A percentile compares a stretch with the other conserved stretches of the same genome.
Conservation (phyloP, 169 alveolate species). For the Plasmodium fragile region DNA sequence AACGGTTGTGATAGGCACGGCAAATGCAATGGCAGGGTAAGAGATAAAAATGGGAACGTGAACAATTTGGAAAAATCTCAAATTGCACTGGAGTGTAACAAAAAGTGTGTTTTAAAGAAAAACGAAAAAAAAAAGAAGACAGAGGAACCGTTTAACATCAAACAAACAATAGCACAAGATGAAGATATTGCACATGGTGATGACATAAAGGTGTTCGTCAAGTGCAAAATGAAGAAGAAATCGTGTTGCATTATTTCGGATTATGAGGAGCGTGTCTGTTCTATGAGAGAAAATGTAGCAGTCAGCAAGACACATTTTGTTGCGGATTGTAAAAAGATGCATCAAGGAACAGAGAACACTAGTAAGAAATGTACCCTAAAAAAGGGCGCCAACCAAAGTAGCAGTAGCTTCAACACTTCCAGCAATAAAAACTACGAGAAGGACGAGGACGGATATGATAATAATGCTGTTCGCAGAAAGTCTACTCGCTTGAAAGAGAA, state of each 20-base stretch:
- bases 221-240: conserved; percentile 14
- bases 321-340: background rate
- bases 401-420: background rate
- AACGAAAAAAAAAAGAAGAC: conserved; percentile 1
- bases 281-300: background rate
- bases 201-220: background rate
- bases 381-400: background rate
- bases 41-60: background rate
- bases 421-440: background rate
- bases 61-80: background rate
- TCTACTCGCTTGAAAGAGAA: background rate
- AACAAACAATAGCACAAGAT: background rate
- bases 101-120: background rate
- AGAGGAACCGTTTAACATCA: background rate
- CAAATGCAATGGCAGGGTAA: background rate
- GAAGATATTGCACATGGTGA: background rate
- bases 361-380: background rate
- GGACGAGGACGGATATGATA: background rate
- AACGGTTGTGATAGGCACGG: background rate
- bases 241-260: background rate
- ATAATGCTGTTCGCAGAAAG: background rate
- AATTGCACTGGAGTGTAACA: background rate
- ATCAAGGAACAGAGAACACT: background rate
- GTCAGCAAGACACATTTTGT: background rate
- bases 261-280: background rate